Evolutionary conservation across 352 stramenopile species (phyloP), one percentile per base, ranked within the genome.

Genomic region (Pythium utonaiense): DNA sequence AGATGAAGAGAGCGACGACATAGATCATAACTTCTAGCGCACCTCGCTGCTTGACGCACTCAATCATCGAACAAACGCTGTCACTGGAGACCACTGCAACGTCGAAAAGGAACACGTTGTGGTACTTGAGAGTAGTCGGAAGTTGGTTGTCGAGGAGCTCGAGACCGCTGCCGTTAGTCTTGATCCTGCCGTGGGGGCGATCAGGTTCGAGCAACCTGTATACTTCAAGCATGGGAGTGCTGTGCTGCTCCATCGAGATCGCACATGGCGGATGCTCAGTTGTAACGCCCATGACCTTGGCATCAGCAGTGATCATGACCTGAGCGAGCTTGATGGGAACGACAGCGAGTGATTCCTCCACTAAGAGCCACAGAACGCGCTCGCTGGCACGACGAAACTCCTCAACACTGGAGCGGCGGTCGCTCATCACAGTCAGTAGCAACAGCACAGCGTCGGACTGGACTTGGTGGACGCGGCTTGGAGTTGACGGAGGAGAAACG

Each of bases 31-130:
- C 57, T 14, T 80, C 70, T 7, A 83, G 74, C 5, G 78, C 78
- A 0, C 78, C 76, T 6, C 73, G 70, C 25, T 64, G 67, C 31
- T 77, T 70, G 19, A 79, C 57, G 21, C 51, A 58, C 33, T 72
- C 53, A 13, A 88, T 69, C 19, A 78, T 74, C 1, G 67, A 60
- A 13, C 68, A 57, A 30, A 84, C 58, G 5, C 67, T 62, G 3
- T 80, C 59, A 0, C 64, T 50, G 0, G 66, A 75, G 9, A 69
- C 66, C 8, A 77, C 64, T 1, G 74, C 72, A 16, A 80, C 52
- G 21, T 82, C 77, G 38, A 85, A 65, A 10, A 87, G 45, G 22
- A 87, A 80, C 3, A 87, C 75, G 27, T 83, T 83, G 64, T 83
- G 77, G 60, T 76, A 78, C 60, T 77, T 74, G 28, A 87, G 71